phyloP scores from a whole-genome alignment of 352 stramenopile species.

The Salisapilia sapeloensis region DNA sequence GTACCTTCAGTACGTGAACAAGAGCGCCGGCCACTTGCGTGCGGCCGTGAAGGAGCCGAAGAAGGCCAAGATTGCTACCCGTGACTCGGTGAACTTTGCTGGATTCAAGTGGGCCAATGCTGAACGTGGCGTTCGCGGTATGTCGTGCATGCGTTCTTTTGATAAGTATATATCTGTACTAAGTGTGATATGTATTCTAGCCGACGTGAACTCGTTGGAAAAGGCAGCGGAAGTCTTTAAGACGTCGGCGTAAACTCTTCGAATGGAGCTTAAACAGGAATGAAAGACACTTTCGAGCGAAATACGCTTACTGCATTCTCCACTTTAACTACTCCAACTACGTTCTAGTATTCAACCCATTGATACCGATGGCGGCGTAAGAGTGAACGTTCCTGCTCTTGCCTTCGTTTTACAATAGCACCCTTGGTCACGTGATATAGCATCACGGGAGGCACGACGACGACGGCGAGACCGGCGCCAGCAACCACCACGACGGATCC shows the following conservation, averaged over 20 bases:
- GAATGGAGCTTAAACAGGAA: constrained; percentile 1
- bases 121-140: constrained; percentile 58
- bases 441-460: constrained; percentile 50
- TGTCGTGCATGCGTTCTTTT: constrained; percentile 3
- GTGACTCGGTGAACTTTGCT: constrained; percentile 66
- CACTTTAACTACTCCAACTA: no score
- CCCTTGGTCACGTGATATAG: constrained; percentile 37
- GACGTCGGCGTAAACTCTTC: constrained; percentile 31
- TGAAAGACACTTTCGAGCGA: constrained; percentile 1
- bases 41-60: constrained; percentile 72
- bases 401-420: constrained; percentile 4
- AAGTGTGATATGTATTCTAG: constrained; percentile 7
- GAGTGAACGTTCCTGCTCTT: no score
- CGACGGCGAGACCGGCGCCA: constrained; percentile 36
- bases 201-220: constrained; percentile 69
- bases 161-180: neutral
- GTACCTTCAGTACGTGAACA: constrained; percentile 82
- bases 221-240: constrained; percentile 65
- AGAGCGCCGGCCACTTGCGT: constrained; percentile 55
- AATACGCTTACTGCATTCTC: neutral
- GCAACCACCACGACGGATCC: constrained; percentile 28
- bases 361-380: no score
- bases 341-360: no score
- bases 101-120: constrained; percentile 76
- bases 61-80: constrained; percentile 61